Evolutionary conservation across 805 yeast genomes (phyloP).

Genomic region (Saturnispora quitensis): DNA sequence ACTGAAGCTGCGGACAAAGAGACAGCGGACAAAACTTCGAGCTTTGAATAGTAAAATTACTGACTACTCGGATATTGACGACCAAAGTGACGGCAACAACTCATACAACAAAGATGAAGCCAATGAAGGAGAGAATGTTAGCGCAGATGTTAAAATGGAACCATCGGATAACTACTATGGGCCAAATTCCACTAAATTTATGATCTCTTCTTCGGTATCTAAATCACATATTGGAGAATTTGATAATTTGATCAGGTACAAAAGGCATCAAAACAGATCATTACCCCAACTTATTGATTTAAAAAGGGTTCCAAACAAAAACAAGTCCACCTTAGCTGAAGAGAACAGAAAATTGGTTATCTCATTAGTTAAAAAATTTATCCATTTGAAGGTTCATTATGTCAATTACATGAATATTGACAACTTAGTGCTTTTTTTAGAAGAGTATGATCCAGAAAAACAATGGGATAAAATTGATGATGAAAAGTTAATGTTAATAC

Average conservation of each 20-base stretch:
- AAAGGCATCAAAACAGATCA: constrained; percentile 24
- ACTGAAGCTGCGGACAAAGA: constrained; percentile 17
- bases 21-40: constrained; percentile 12
- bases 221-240: constrained; percentile 21
- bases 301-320: constrained; percentile 3
- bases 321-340: constrained; percentile 8
- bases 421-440: constrained; percentile 30
- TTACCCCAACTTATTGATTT: constrained; percentile 17
- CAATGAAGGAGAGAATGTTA: not conserved
- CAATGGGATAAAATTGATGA: constrained; percentile 43
- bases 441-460: constrained; percentile 26
- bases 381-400: constrained; percentile 32
- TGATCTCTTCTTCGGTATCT: constrained; percentile 32
- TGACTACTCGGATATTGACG: constrained; percentile 1
- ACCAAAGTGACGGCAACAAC: constrained; percentile 11
- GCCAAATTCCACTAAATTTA: constrained; percentile 40
- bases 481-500: constrained; percentile 29
- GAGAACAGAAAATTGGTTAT: constrained; percentile 30
- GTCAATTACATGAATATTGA: constrained; percentile 31
- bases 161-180: constrained; percentile 39
- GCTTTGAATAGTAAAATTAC: constrained; percentile 1
- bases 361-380: constrained; percentile 33
- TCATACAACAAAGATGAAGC: not conserved
- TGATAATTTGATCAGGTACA: constrained; percentile 23
- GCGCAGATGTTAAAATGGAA: constrained; percentile 1